phyloP scores from a whole-genome alignment of 208 protist genomes.

The Wallacemonas sp. region DNA sequence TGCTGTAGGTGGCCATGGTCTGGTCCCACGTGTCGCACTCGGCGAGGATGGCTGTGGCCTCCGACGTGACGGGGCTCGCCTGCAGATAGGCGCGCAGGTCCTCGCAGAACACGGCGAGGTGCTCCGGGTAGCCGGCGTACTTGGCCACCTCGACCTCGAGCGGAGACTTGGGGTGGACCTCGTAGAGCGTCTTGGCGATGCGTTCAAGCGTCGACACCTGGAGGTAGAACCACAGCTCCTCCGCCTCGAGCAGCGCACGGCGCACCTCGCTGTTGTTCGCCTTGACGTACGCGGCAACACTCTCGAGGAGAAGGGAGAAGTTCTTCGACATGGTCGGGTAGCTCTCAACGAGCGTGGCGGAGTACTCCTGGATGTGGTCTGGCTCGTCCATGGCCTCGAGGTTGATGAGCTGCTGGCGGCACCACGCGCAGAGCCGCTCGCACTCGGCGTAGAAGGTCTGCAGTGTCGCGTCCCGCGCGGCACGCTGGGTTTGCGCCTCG shows the following conservation, averaged over 20 bases:
- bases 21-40: slow-evolving; percentile 10
- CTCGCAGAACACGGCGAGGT: slow-evolving; percentile 40
- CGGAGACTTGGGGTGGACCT: slow-evolving; percentile 72
- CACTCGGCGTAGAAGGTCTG: slow-evolving; percentile 53
- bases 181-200: slow-evolving; percentile 69
- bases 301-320: slow-evolving; percentile 64
- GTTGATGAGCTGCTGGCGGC: slow-evolving; percentile 85
- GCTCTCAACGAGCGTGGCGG: slow-evolving; percentile 72
- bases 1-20: slow-evolving; percentile 20
- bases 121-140: slow-evolving; percentile 55
- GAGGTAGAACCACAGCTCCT: slow-evolving; percentile 85
- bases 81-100: slow-evolving; percentile 21
- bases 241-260: slow-evolving; percentile 66
- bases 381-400: slow-evolving; percentile 86
- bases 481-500: slow-evolving; percentile 26
- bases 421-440: slow-evolving; percentile 76
- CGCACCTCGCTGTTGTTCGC: slow-evolving; percentile 58
- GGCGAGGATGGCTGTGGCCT: slow-evolving; percentile 15
- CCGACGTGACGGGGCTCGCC: background rate
- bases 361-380: slow-evolving; percentile 89
- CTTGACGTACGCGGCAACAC: slow-evolving; percentile 52
- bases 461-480: slow-evolving; percentile 41
- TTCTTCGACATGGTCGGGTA: slow-evolving; percentile 84
- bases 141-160: slow-evolving; percentile 76
- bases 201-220: slow-evolving; percentile 80